Evolutionary conservation across 257 asterid species (phyloP).

Genomic region (Fraxinus excelsior): DNA sequence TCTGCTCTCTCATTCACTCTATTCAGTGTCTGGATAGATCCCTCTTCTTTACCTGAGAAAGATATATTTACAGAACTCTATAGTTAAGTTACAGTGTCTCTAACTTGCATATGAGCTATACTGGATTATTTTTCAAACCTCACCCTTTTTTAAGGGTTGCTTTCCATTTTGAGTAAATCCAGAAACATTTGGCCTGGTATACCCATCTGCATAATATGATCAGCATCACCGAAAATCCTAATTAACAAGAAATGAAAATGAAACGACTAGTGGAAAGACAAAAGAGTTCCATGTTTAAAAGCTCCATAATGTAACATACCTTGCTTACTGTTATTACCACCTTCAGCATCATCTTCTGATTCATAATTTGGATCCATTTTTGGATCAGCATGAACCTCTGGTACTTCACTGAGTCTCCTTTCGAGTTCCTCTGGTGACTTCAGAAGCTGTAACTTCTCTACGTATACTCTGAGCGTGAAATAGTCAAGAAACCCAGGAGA

Average conservation of each 20-base stretch:
- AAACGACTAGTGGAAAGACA: constrained; percentile 6
- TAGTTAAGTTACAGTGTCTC: constrained; percentile 21
- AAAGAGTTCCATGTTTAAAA: constrained; percentile 10
- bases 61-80: constrained; percentile 18
- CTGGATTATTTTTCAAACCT: constrained; percentile 15
- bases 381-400: constrained; percentile 80
- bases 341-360: constrained; percentile 65
- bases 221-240: constrained; percentile 12
- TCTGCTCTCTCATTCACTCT: constrained; percentile 39
- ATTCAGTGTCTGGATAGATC: constrained; percentile 28
- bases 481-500: constrained; percentile 59
- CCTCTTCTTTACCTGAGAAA: constrained; percentile 67
- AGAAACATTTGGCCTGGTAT: constrained; percentile 32
- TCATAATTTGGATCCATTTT: constrained; percentile 73
- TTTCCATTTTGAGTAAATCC: constrained; percentile 31
- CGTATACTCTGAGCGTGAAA: constrained; percentile 74
- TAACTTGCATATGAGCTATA: constrained; percentile 11
- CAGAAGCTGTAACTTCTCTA: constrained; percentile 57
- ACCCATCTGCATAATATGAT: constrained; percentile 38
- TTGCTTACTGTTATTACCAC: constrained; percentile 36
- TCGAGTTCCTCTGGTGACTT: constrained; percentile 77
- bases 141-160: constrained; percentile 38
- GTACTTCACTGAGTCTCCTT: constrained; percentile 64
- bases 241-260: constrained; percentile 13
- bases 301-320: constrained; percentile 31